Conservation (phyloP, 176 grass and related monocot genomes). For the Saccharum spontaneum region DNA sequence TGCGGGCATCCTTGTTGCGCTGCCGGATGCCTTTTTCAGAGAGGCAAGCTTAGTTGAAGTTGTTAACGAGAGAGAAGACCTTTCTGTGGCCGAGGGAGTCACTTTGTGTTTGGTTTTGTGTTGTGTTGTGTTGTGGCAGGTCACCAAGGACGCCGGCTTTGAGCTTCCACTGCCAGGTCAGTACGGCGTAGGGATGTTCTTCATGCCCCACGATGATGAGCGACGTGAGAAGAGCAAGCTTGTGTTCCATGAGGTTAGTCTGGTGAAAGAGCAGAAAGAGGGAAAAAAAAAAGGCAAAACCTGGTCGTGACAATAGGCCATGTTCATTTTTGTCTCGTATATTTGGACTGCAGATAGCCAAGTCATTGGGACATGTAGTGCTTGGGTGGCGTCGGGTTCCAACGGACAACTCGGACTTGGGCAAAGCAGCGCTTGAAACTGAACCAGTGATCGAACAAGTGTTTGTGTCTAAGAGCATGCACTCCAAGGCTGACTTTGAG, state of each 20-base stretch:
- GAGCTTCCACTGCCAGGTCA: constrained; percentile 43
- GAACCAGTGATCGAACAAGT: constrained; percentile 66
- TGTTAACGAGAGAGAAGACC: background rate
- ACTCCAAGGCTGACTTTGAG: constrained; percentile 64
- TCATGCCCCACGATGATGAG: constrained; percentile 48
- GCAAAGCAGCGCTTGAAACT: constrained; percentile 39
- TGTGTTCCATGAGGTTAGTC: constrained; percentile 51
- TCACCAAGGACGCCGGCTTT: constrained; percentile 48
- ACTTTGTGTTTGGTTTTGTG: background rate
- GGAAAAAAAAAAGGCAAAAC: background rate
- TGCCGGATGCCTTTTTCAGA: constrained; percentile 51
- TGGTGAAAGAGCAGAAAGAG: background rate
- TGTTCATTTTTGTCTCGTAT: background rate
- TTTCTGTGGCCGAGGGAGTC: background rate
- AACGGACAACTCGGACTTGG: constrained; percentile 53
- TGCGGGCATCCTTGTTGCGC: constrained; percentile 50
- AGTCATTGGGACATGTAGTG: constrained; percentile 45
- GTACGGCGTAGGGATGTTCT: constrained; percentile 71
- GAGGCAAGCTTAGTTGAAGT: constrained; percentile 26
- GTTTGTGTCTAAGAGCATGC: constrained; percentile 51
- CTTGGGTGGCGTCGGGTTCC: constrained; percentile 63
- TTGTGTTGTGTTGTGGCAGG: constrained; percentile 18
- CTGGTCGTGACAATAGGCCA: background rate
- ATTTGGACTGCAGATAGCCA: constrained; percentile 39
- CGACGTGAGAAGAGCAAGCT: constrained; percentile 50